Conservation (phyloP, 306 rosid species). For the Begonia masoniana region DNA sequence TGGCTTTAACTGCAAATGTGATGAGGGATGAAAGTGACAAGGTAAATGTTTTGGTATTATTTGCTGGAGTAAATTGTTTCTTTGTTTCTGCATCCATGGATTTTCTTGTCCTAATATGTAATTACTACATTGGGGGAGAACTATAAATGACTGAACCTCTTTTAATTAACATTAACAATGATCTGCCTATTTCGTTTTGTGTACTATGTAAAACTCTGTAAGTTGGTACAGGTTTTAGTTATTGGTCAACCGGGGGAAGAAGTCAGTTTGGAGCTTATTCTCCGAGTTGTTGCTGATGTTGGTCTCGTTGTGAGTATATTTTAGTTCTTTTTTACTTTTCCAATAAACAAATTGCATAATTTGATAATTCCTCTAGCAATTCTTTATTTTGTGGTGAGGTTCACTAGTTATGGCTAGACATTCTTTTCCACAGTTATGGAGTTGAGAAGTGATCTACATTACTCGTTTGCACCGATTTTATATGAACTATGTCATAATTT, state of each 20-base stretch:
- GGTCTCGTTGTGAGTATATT: conserved; percentile 49
- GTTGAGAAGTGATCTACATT: no score
- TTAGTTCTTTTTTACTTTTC: neutral
- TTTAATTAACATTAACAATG: neutral
- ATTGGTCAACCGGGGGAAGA: conserved; percentile 94
- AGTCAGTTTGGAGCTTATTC: conserved; percentile 84
- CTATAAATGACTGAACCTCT: no score
- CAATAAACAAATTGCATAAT: no score
- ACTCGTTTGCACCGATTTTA: no score
- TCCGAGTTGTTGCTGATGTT: conserved; percentile 93
- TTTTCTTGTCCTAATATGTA: no score
- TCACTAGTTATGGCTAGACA: no score
- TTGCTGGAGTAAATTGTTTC: no score
- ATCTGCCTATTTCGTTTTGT: neutral
- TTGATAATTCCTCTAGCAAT: no score
- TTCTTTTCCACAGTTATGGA: no score
- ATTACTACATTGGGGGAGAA: no score
- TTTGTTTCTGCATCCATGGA: no score
- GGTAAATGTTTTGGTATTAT: conserved; percentile 22
- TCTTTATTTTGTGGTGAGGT: neutral
- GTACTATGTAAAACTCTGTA: conserved; percentile 7
- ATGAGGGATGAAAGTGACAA: conserved; percentile 90
- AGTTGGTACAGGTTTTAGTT: conserved; percentile 48
- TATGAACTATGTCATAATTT: no score
- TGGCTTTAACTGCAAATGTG: conserved; percentile 69